A percentile compares a stretch with the other conserved stretches of the same genome.
Evolutionary conservation across 805 yeast genomes (phyloP).

Genomic region (Torulaspora delbrueckii): DNA sequence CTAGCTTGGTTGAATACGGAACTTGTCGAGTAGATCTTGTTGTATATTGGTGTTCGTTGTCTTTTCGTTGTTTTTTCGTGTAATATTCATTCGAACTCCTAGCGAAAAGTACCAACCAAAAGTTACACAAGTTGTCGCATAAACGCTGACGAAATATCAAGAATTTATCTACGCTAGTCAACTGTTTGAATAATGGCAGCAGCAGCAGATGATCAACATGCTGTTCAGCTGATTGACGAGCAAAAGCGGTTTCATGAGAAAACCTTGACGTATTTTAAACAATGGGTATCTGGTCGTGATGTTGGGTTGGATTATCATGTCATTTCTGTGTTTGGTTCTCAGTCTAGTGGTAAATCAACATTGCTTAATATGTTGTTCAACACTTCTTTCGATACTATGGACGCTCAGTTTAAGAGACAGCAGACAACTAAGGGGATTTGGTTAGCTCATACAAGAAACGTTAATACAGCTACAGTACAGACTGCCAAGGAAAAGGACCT

Average conservation of each 20-base stretch:
- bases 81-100: background rate
- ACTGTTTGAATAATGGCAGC: background rate
- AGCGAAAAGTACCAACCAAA: background rate
- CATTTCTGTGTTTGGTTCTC: slow-evolving; percentile 94
- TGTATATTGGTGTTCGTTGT: background rate
- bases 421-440: slow-evolving; percentile 89
- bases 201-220: slow-evolving; percentile 9
- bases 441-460: slow-evolving; percentile 54
- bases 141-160: background rate
- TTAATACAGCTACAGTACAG: slow-evolving; percentile 27
- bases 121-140: slow-evolving; percentile 1
- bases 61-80: slow-evolving; percentile 3
- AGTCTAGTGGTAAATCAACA: slow-evolving; percentile 94
- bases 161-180: background rate
- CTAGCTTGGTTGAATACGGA: background rate
- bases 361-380: slow-evolving; percentile 79
- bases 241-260: slow-evolving; percentile 41
- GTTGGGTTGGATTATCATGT: slow-evolving; percentile 77
- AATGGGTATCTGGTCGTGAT: slow-evolving; percentile 27
- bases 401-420: slow-evolving; percentile 65
- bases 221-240: slow-evolving; percentile 54
- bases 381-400: slow-evolving; percentile 90
- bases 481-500: slow-evolving; percentile 37
- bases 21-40: background rate
- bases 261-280: slow-evolving; percentile 22